Percentiles rank a stretch among this genome's conserved stretches.
These are phyloP conservation scores for Rhizoctonia solani DNA, from an alignment of 1,284 basidiomycete genomes.

Conservation along the genomic window DNA sequence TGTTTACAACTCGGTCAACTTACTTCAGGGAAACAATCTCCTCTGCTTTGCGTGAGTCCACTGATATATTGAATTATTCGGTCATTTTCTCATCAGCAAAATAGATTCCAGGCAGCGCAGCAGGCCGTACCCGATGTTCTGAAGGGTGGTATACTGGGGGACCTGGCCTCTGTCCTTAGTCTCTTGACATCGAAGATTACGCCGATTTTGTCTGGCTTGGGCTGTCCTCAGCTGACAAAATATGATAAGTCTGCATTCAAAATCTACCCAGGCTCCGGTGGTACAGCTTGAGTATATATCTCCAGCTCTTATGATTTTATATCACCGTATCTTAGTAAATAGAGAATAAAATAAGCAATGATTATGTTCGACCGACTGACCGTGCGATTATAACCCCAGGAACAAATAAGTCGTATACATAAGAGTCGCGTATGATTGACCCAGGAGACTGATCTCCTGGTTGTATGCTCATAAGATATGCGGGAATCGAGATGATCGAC, in stretches of 20 bases:
- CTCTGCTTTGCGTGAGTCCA: conserved; percentile 3
- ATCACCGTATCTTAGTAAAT: too few relatives aligned
- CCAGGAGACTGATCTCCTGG: too few relatives aligned
- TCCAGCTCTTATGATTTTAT: too few relatives aligned
- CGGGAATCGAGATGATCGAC: too few relatives aligned
- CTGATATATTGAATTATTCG: background rate
- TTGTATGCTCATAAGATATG: too few relatives aligned
- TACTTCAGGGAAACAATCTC: conserved; percentile 7
- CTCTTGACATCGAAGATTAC: conserved; percentile 9
- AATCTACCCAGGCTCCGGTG: conserved; percentile 1
- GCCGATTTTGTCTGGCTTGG: background rate
- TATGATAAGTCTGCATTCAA: background rate
- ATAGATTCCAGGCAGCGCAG: background rate
- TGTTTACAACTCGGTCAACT: conserved; percentile 5
- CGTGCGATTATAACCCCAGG: too few relatives aligned
- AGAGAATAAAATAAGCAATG: too few relatives aligned
- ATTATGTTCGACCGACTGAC: too few relatives aligned
- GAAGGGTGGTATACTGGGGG: background rate
- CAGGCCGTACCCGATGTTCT: background rate
- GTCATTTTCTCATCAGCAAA: background rate
- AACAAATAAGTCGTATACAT: too few relatives aligned
- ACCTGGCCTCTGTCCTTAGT: background rate
- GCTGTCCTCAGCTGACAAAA: conserved; percentile 7
- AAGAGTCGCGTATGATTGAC: too few relatives aligned
- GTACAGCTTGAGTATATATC: background rate